phyloP scores from a whole-genome alignment of 306 rosid genomes.

The Fragaria iinumae region DNA sequence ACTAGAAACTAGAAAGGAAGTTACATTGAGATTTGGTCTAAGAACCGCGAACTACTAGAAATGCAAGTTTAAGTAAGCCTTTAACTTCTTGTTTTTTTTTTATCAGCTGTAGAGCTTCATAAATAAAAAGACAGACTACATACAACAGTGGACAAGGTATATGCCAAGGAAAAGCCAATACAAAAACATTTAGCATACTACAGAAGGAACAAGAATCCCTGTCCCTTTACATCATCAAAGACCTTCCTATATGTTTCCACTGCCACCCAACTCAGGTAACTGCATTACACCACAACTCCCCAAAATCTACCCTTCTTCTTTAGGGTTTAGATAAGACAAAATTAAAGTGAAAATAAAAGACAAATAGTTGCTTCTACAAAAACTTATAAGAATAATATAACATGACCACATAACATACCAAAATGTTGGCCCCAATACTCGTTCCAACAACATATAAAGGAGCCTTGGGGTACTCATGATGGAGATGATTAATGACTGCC shows the following conservation, averaged over 20 bases:
- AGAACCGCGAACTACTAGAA: background rate
- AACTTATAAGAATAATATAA: background rate
- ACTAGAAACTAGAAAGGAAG: background rate
- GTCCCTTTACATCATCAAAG: background rate
- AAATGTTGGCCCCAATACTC: slow-evolving; percentile 90
- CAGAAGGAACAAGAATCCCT: background rate
- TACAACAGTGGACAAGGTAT: background rate
- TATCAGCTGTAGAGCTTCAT: background rate
- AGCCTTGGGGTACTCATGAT: slow-evolving; percentile 59
- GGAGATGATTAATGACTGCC: slow-evolving; percentile 60
- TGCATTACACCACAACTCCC: background rate
- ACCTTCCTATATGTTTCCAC: background rate
- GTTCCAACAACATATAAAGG: slow-evolving; percentile 85
- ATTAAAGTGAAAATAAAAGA: background rate
- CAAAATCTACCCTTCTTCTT: background rate
- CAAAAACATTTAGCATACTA: background rate
- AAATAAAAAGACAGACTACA: background rate
- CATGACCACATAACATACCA: slow-evolving; percentile 43
- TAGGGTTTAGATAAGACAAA: background rate
- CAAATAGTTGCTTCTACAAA: background rate
- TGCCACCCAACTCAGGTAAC: background rate
- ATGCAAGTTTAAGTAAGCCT: background rate
- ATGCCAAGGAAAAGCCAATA: background rate
- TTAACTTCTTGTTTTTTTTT: background rate
- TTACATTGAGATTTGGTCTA: background rate